These are phyloP conservation scores for Hygrophila difformis DNA, from an alignment of 257 asterid species.

Conservation along the genomic window DNA sequence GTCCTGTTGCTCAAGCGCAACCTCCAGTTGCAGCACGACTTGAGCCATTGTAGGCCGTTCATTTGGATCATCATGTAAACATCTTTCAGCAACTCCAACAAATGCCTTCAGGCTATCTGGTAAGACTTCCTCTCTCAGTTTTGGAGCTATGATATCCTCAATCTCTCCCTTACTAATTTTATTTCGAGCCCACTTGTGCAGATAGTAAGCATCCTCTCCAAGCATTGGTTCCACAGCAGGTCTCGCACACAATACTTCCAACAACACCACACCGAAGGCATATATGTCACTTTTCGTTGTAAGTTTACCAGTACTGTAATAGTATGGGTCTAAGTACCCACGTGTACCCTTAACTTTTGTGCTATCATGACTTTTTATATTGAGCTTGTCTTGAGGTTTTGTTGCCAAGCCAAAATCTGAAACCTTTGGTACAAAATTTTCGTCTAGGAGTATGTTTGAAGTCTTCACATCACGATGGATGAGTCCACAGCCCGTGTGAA, in stretches of 20 bases:
- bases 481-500: conserved; percentile 51
- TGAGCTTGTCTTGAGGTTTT: conserved; percentile 26
- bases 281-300: conserved; percentile 41
- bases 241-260: conserved; percentile 41
- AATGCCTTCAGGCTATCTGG: conserved; percentile 47
- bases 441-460: conserved; percentile 64
- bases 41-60: conserved; percentile 48
- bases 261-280: conserved; percentile 43
- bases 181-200: conserved; percentile 32
- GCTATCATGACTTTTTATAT: conserved; percentile 24
- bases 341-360: conserved; percentile 36
- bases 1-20: conserved; percentile 46
- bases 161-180: conserved; percentile 37
- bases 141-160: conserved; percentile 32
- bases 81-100: conserved; percentile 39
- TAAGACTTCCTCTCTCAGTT: conserved; percentile 32
- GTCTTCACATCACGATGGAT: conserved; percentile 73
- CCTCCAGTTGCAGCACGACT: conserved; percentile 39
- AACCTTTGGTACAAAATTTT: conserved; percentile 59
- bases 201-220: conserved; percentile 21
- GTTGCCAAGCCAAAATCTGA: conserved; percentile 51
- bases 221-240: conserved; percentile 24
- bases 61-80: conserved; percentile 44
- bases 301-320: conserved; percentile 26
- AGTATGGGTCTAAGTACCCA: conserved; percentile 45